Conservation (phyloP, 169 alveolate genomes). For the Plasmodium sp. region DNA sequence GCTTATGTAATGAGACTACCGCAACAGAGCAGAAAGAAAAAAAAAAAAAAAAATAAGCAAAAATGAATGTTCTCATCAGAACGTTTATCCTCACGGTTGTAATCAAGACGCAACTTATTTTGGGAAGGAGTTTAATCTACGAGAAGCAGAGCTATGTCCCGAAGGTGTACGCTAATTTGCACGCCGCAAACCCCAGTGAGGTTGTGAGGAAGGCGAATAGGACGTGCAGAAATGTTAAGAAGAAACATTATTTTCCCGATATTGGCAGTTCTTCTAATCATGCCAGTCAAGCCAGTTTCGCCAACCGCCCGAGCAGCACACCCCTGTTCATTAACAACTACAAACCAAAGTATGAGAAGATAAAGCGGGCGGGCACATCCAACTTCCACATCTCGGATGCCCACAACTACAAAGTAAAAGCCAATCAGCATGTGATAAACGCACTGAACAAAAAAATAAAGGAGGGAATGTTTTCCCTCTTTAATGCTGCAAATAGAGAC, state of each 20-base stretch:
- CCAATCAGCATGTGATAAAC: neutral
- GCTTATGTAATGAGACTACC: slow-evolving; percentile 31
- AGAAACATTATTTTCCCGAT: neutral
- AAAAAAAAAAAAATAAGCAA: neutral
- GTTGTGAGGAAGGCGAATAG: neutral
- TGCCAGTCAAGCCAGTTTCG: neutral
- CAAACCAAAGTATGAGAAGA: slow-evolving; percentile 37
- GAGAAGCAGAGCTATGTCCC: slow-evolving; percentile 5
- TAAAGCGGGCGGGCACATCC: neutral
- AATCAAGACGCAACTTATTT: slow-evolving; percentile 38
- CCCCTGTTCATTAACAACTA: slow-evolving; percentile 44
- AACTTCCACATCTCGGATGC: slow-evolving; percentile 9
- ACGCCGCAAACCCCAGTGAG: neutral
- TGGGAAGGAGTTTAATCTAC: slow-evolving; percentile 37
- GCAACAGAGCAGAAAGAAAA: neutral
- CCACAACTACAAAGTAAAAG: slow-evolving; percentile 7
- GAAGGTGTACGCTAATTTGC: neutral
- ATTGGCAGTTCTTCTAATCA: too few relatives aligned
- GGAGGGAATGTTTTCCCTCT: slow-evolving; percentile 10
- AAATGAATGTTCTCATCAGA: slow-evolving; percentile 45
- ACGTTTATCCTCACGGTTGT: slow-evolving; percentile 10
- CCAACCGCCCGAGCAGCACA: neutral
- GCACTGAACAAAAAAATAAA: neutral
- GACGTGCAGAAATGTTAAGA: neutral
- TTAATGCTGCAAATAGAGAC: slow-evolving; percentile 25